phyloP scores from a whole-genome alignment of 345 rosid genomes.

The Citrus maxima region DNA sequence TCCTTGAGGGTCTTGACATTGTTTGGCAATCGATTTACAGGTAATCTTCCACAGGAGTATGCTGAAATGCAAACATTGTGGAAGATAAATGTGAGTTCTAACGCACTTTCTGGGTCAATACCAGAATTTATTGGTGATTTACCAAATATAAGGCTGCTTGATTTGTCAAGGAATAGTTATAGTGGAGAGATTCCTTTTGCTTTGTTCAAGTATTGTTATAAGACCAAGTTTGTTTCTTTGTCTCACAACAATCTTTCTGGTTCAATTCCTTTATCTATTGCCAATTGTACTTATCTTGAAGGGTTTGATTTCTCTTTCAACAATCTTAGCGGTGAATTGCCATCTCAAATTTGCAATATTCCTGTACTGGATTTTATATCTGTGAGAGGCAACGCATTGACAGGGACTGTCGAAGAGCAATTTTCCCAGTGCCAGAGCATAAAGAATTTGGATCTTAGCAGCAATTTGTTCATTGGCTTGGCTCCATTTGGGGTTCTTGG shows the following conservation, averaged over 20 bases:
- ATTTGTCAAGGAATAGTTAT: constrained; percentile 77
- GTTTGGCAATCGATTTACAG: constrained; percentile 79
- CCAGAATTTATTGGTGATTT: constrained; percentile 87
- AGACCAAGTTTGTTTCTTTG: constrained; percentile 74
- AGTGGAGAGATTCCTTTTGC: constrained; percentile 60
- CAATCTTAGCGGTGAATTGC: constrained; percentile 61
- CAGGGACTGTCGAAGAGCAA: constrained; percentile 58
- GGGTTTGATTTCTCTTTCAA: constrained; percentile 90
- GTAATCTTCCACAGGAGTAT: constrained; percentile 77
- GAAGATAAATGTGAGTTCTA: constrained; percentile 93
- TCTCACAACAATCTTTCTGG: constrained; percentile 74
- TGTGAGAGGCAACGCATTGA: constrained; percentile 58
- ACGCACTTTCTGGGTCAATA: constrained; percentile 80
- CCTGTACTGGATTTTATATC: constrained; percentile 58
- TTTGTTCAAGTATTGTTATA: constrained; percentile 67
- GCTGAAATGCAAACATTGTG: constrained; percentile 60
- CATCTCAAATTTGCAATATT: constrained; percentile 57
- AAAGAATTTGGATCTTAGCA: constrained; percentile 66
- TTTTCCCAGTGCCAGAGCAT: constrained; percentile 55
- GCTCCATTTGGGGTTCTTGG: constrained; percentile 66
- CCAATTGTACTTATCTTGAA: constrained; percentile 63
- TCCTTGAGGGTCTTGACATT: constrained; percentile 77
- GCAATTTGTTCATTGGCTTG: constrained; percentile 62
- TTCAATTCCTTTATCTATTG: constrained; percentile 60
- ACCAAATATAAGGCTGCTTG: constrained; percentile 80